Percentiles rank a stretch among this genome's conserved stretches.
phyloP scores from a whole-genome alignment of 2,329 filamentous ascomycete genomes.

The Davidsoniella eucalypti region DNA sequence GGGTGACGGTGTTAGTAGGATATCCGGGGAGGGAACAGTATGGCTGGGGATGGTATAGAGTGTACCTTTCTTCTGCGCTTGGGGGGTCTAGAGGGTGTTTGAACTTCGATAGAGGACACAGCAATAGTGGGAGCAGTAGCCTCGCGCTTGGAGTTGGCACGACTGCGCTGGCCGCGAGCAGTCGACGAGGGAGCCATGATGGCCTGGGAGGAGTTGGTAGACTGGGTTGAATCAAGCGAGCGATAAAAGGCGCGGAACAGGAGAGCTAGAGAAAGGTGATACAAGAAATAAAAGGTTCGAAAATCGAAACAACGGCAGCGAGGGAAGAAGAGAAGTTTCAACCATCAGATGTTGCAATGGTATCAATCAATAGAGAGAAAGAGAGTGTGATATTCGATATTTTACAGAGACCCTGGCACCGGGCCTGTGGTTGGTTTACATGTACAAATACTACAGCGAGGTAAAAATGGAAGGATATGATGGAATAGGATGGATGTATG shows the following conservation, averaged over 20 bases:
- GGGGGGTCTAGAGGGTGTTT: conserved; percentile 43
- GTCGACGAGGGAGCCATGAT: conserved; percentile 7
- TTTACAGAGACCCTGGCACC: conserved; percentile 1
- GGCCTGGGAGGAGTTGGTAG: not conserved
- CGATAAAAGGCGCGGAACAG: not conserved
- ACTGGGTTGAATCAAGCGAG: not conserved
- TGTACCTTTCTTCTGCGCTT: conserved; percentile 48
- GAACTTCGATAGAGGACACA: conserved; percentile 28
- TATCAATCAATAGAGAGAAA: not conserved
- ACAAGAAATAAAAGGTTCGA: not conserved
- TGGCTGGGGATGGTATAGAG: conserved; percentile 10
- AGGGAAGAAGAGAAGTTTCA: not conserved
- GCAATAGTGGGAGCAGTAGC: conserved; percentile 15
- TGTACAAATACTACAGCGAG: not conserved
- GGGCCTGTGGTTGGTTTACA: not conserved
- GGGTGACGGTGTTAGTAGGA: conserved; percentile 9
- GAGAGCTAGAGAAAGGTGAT: not conserved
- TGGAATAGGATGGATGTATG: not conserved
- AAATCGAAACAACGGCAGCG: not conserved
- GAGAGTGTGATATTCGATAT: not conserved
- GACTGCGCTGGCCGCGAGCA: conserved; percentile 23
- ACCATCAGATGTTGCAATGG: not conserved
- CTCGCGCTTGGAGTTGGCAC: conserved; percentile 18
- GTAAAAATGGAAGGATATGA: not conserved
- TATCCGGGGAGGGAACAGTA: not conserved